Evolutionary conservation across 2,329 filamentous ascomycete species (phyloP).

Genomic region (Tothia fuscella): DNA sequence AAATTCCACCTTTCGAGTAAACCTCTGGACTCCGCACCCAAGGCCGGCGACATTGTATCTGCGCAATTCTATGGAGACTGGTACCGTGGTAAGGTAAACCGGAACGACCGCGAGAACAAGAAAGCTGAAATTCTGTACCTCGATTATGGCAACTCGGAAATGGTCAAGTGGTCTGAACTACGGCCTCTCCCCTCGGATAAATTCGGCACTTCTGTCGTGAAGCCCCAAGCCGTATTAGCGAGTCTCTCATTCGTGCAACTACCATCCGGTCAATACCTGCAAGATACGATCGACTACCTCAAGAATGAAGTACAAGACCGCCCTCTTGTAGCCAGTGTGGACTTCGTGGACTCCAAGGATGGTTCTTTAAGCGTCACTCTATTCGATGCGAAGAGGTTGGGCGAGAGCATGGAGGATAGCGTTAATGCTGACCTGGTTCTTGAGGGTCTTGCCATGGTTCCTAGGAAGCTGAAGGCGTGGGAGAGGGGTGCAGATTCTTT

Average conservation of each 20-base stretch:
- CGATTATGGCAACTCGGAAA: conserved; percentile 93
- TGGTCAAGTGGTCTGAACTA: conserved; percentile 70
- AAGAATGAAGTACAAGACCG: conserved; percentile 61
- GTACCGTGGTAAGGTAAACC: conserved; percentile 84
- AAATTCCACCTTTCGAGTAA: conserved; percentile 73
- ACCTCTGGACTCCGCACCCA: conserved; percentile 62
- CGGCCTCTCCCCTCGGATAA: conserved; percentile 68
- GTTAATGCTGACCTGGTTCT: conserved; percentile 80
- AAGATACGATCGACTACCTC: conserved; percentile 66
- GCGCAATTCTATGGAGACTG: conserved; percentile 90
- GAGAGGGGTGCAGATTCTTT: conserved; percentile 66
- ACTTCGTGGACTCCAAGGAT: conserved; percentile 68
- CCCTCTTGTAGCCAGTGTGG: conserved; percentile 80
- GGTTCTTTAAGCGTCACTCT: conserved; percentile 77
- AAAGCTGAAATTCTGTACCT: conserved; percentile 86
- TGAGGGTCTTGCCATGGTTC: conserved; percentile 81
- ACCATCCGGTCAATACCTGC: conserved; percentile 73
- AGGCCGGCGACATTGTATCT: conserved; percentile 82
- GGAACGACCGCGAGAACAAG: conserved; percentile 81
- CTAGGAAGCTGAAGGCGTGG: conserved; percentile 83
- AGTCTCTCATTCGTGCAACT: conserved; percentile 82
- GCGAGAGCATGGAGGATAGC: conserved; percentile 56
- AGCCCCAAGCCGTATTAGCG: conserved; percentile 62
- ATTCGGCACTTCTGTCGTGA: conserved; percentile 37
- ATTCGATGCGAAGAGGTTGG: conserved; percentile 56